These are phyloP conservation scores for Opeltia flavorubescens DNA, from an alignment of 495 filamentous ascomycete genomes.

Conservation along the genomic window DNA sequence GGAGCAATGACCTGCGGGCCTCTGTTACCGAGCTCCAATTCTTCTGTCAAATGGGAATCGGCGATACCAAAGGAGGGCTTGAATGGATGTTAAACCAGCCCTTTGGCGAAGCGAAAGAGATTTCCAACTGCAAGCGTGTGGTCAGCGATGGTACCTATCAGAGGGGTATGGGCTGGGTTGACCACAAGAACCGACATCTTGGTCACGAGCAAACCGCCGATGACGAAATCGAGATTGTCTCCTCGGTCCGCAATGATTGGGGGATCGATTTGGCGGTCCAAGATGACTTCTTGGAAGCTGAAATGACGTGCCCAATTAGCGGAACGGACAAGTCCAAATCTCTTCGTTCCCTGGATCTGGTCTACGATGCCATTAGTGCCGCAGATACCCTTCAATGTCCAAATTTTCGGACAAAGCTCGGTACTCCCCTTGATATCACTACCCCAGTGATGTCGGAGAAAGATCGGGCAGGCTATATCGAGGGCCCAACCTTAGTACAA, in stretches of 20 bases:
- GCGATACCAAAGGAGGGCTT: constrained; percentile 73
- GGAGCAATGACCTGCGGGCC: constrained; percentile 58
- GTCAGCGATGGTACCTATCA: constrained; percentile 71
- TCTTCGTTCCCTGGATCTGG: constrained; percentile 3
- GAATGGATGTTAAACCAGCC: constrained; percentile 78
- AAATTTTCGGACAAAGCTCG: constrained; percentile 3
- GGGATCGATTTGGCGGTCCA: constrained; percentile 19
- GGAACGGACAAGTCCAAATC: neutral
- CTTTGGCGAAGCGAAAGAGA: constrained; percentile 54
- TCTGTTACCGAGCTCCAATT: constrained; percentile 81
- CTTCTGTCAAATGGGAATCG: constrained; percentile 92
- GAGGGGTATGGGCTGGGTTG: constrained; percentile 63
- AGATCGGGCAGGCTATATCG: constrained; percentile 45
- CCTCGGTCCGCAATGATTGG: constrained; percentile 44
- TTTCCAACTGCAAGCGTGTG: constrained; percentile 58
- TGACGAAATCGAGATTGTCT: constrained; percentile 38
- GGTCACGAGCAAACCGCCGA: constrained; percentile 8
- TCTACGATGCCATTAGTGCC: constrained; percentile 11
- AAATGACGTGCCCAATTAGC: neutral
- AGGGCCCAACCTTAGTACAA: constrained; percentile 48
- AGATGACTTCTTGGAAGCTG: neutral
- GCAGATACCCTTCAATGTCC: constrained; percentile 8
- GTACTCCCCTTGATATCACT: constrained; percentile 39
- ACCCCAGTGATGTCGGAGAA: constrained; percentile 44
- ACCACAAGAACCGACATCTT: constrained; percentile 32